A percentile compares a stretch with the other conserved stretches of the same genome.
Conservation (phyloP, 2,329 filamentous ascomycete genomes). For the Graphiopsis chlorocephala region DNA sequence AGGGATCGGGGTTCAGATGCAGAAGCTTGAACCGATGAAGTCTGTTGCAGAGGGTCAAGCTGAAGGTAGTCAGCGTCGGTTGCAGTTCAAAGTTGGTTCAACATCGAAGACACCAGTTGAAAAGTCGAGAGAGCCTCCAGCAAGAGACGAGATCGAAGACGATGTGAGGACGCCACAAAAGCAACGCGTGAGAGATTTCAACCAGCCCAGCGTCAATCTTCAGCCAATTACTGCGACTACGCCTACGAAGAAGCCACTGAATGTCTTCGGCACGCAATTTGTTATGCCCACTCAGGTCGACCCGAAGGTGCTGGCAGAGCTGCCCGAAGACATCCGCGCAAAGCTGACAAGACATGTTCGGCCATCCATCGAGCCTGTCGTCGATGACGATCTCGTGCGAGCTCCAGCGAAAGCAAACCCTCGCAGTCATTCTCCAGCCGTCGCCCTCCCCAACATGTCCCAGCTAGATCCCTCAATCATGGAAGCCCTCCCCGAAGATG, state of each 20-base stretch:
- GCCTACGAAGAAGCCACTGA: conserved; percentile 64
- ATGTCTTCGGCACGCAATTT: conserved; percentile 85
- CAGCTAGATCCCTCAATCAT: conserved; percentile 85
- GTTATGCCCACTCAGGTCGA: conserved; percentile 83
- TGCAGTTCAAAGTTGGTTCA: conserved; percentile 63
- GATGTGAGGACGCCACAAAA: conserved; percentile 42
- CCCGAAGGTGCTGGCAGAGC: conserved; percentile 73
- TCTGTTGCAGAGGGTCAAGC: conserved; percentile 47
- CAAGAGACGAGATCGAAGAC: conserved; percentile 40
- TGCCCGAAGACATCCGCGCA: conserved; percentile 78
- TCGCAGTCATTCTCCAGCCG: conserved; percentile 29
- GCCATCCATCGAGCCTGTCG: conserved; percentile 10
- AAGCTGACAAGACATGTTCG: conserved; percentile 63
- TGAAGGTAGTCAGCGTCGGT: conserved; percentile 74
- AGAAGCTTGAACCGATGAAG: conserved; percentile 81
- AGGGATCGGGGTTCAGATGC: conserved; percentile 89
- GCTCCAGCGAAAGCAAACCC: conserved; percentile 14
- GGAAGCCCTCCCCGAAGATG: conserved; percentile 76
- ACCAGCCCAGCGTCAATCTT: conserved; percentile 36
- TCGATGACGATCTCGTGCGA: conserved; percentile 5
- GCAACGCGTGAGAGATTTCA: conserved; percentile 26
- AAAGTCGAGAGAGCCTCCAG: conserved; percentile 35
- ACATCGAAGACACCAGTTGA: conserved; percentile 11
- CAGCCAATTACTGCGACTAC: conserved; percentile 38
- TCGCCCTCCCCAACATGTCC: conserved; percentile 59